Evolutionary conservation across 306 rosid genomes (phyloP).

Genomic region (Vigna hirtella): DNA sequence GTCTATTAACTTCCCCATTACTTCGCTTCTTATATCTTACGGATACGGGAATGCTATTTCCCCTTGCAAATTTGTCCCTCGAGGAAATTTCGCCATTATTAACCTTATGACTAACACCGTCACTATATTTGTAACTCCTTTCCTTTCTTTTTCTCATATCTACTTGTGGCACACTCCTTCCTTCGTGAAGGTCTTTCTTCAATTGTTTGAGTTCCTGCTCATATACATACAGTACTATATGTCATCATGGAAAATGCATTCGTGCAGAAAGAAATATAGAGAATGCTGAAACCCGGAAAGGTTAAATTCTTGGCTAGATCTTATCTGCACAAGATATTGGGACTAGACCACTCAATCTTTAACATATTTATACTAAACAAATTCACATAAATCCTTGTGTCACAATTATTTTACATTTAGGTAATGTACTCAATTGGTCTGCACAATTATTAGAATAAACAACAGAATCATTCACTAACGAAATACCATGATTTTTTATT

Average conservation of each 20-base stretch:
- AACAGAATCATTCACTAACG: not conserved
- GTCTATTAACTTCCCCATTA: conserved; percentile 49
- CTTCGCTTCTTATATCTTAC: conserved; percentile 59
- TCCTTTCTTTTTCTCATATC: conserved; percentile 53
- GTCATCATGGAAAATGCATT: not conserved
- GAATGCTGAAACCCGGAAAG: not conserved
- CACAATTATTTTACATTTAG: not conserved
- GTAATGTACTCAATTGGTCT: not conserved
- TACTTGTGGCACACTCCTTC: conserved; percentile 46
- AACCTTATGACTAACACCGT: conserved; percentile 45
- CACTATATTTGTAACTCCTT: conserved; percentile 47
- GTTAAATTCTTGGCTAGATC: not conserved
- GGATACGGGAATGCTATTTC: conserved; percentile 60
- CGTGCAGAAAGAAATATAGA: not conserved
- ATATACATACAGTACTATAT: not conserved
- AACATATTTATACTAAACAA: not conserved
- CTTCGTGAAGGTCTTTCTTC: conserved; percentile 59
- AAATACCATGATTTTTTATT: not conserved
- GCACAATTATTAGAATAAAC: not conserved
- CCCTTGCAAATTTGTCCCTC: conserved; percentile 52
- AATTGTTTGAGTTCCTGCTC: conserved; percentile 67
- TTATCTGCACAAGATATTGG: not conserved
- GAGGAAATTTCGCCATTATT: conserved; percentile 41
- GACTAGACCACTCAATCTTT: not conserved
- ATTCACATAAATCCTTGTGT: not conserved